Base-by-base conservation (phyloP, 164 flowering plant genomes). In the Magnolia changhungtana region DNA sequence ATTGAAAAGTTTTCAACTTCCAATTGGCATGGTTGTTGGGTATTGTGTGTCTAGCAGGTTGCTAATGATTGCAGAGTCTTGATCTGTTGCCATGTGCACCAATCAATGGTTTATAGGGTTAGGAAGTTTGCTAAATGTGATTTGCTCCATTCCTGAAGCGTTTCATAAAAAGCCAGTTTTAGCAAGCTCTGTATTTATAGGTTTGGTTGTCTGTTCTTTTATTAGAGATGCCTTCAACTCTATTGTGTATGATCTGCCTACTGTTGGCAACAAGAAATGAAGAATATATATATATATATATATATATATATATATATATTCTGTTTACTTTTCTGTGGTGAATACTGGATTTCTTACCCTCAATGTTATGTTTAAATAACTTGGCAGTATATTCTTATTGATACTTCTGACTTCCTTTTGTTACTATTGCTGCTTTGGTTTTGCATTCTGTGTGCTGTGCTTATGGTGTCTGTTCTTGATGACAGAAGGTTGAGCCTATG, bases 401-500 rank as follows among this genome's bases (percentile, higher is more conserved):
- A 37, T 37, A 37, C 45, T 37, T 37, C 7, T 37, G 45, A 37
- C 27, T 13, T 27, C 31, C 20, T 23, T 49, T 80, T 5, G 52
- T 73, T 21, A 8, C 68, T 1, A 63, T 37, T 73, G 19, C 31
- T 23, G 23, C 66, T 74, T 67, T 64, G 21, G 24, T 73, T 52
- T 58, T 19, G 1, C 29, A 23, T 2, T 65, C 31, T 65, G 68
- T 0, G 68, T 14, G 21, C 29, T 71, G 77, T 72, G 75, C 74
- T 50, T 81, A 72, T 37, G 61, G 71, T 69, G 63, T 58, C 55
- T 16, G 72, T 73, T 45, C 20, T 51, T 23, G 68, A 14, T 23
- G 37, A 49, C 27, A 31, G 19, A 64, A 70, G 83, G 69, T 63
- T 51, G 59, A 81, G 67, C 58, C 63, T 61, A 89, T 83, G 92